Base-by-base conservation (phyloP, 805 yeast species). In the Hanseniaspora taiwanica region DNA sequence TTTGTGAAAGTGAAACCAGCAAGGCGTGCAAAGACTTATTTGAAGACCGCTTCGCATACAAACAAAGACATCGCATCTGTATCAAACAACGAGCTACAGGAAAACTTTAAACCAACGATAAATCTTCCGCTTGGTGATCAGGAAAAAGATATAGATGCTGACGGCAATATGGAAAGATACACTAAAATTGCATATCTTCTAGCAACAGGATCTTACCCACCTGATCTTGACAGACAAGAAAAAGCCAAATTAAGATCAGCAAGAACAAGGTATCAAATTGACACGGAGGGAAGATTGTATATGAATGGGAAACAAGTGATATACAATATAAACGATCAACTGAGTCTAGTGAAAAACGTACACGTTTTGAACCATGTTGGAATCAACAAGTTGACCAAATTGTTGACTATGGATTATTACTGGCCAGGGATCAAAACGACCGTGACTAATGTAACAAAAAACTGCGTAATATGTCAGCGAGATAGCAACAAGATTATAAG, bases 361-460 rank as follows among this genome's bases (percentile, higher is more conserved):
- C 98, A 89, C 55, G 54, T 69, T 46, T 58, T 69, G 17, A 72
- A 69, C 35, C 98, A 89, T 55, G 78, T 78, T 10, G 97, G 97
- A 9, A 85, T 89, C 46, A 89, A 89, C 61, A 83, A 79, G 52
- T 78, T 94, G 2, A 86, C 96, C 0, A 64, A 89, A 0, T 62
- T 71, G 14, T 73, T 91, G 14, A 73, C 87, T 1, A 91, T 81
- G 46, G 72, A 73, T 48, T 89, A 81, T 50, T 94, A 85, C 57
- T 89, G 97, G 96, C 74, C 85, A 1, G 72, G 94, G 39, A 81
- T 89, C 46, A 87, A 91, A 59, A 85, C 76, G 42, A 84, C 95
- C 0, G 96, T 83, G 1, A 77, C 81, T 1, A 74, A 76, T 23
- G 89, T 84, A 1, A 77, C 87, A 40, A 68, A 78, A 40, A 72